Evolutionary conservation across 2,329 filamentous ascomycete species (phyloP), one percentile per base, ranked within the genome.

Genomic region (Colletotrichum lindemuthianum): DNA sequence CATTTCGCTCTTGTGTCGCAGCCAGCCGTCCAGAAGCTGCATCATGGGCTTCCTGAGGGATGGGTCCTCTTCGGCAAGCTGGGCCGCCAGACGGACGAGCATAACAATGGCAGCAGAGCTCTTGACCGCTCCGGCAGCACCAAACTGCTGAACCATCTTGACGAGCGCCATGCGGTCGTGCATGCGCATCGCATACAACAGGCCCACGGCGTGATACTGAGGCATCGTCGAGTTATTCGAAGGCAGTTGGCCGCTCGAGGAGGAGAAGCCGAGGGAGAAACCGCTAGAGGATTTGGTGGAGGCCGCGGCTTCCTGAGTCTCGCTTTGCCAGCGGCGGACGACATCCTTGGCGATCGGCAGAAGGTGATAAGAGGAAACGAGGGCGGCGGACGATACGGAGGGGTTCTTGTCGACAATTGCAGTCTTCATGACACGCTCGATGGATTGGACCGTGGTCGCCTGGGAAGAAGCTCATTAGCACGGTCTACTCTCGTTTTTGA

Each of bases 121-220:
- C 88, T 97, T 98, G 67, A 98, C 90, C 10, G 93, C 93, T 63
- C 96, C 96, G 13, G 93, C 88, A 57, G 90, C 90, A 56, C 93
- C 93, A 76, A 97, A 98, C 78, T 99, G 96, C 82, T 99, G 96
- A n/a, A 99, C 95, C 96, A 99, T 98, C 86, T 99, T 99, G 66
- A 98, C 95, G 72, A 99, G 82, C 24, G 96, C 94, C 96, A 99
- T 99, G 72, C 96, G 89, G 78, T 99, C 96, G 77, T 97, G 94
- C 73, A 91, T 91, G 74, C 96, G 91, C 93, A 98, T 98, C 81
- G 98, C 95, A 78, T 98, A 99, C 48, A 99, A 81, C 59, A 99
- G 87, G 68, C 96, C 96, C 81, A 99, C 97, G 68, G 96, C 96
- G 78, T 99, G 96, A 79, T 99, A 99, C 78, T 99, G 96, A 63